Conservation (phyloP, 2,329 filamentous ascomycete species). For the Fusarium virguliforme region DNA sequence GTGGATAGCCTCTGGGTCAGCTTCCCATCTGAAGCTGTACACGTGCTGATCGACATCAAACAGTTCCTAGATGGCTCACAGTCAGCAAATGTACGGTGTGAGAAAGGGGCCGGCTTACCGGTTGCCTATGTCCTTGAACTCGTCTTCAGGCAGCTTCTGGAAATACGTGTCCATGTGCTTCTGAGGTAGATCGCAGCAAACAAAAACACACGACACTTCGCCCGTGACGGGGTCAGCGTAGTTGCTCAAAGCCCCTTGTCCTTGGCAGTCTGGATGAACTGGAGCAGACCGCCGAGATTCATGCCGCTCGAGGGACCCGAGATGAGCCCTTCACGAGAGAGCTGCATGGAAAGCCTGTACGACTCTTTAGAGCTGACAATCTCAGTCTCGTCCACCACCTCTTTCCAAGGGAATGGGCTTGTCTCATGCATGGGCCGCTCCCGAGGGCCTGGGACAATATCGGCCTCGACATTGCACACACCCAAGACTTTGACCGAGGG, state of each 20-base stretch:
- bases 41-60: slow-evolving; percentile 15
- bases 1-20: slow-evolving; percentile 8
- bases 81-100: neutral
- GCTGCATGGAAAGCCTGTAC: slow-evolving; percentile 8
- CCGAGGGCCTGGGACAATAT: slow-evolving; percentile 11
- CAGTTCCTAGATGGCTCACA: neutral
- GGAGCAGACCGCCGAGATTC: slow-evolving; percentile 6
- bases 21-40: slow-evolving; percentile 15
- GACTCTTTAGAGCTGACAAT: slow-evolving; percentile 8
- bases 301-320: slow-evolving; percentile 9
- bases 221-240: slow-evolving; percentile 4
- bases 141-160: neutral
- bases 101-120: neutral
- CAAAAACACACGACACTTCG: slow-evolving; percentile 8
- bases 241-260: neutral
- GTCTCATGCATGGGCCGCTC: slow-evolving; percentile 15
- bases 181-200: slow-evolving; percentile 11
- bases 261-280: slow-evolving; percentile 3
- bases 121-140: slow-evolving; percentile 13
- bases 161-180: slow-evolving; percentile 13
- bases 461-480: slow-evolving; percentile 11
- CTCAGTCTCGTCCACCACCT: slow-evolving; percentile 12
- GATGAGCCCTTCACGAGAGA: slow-evolving; percentile 8
- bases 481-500: slow-evolving; percentile 1
- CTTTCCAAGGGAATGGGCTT: slow-evolving; percentile 11